These are phyloP conservation scores for Berkeleyomyces basicola DNA, from an alignment of 2,329 filamentous ascomycete genomes.

Conservation along the genomic window DNA sequence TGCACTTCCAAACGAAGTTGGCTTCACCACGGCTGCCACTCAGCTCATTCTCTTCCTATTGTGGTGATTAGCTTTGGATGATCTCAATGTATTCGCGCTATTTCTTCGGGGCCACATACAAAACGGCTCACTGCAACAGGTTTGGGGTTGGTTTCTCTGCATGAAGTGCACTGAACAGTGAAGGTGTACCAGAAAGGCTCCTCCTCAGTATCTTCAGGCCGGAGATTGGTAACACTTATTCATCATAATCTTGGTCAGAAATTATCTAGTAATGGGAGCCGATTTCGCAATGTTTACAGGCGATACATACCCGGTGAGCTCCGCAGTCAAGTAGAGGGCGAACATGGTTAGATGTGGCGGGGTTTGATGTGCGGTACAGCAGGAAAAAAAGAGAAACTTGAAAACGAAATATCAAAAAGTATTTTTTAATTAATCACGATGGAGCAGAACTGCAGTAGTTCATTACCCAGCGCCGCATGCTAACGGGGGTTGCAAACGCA, in stretches of 20 bases:
- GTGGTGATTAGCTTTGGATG: background rate
- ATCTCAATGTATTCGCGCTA: background rate
- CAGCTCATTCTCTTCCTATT: slow-evolving; percentile 73
- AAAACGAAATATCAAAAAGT: background rate
- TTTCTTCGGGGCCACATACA: slow-evolving; percentile 34
- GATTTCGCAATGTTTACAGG: background rate
- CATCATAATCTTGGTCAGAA: slow-evolving; percentile 5
- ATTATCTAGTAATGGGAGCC: background rate
- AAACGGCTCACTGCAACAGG: slow-evolving; percentile 75
- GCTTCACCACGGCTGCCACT: slow-evolving; percentile 88
- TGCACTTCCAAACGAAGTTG: slow-evolving; percentile 99
- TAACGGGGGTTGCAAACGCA: background rate
- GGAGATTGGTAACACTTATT: slow-evolving; percentile 71
- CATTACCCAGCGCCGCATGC: background rate
- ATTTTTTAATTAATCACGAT: background rate
- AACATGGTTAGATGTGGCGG: slow-evolving; percentile 34
- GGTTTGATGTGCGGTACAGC: background rate
- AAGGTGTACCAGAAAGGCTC: slow-evolving; percentile 93
- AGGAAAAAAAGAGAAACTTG: background rate
- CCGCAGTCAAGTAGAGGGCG: slow-evolving; percentile 48
- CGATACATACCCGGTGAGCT: slow-evolving; percentile 46
- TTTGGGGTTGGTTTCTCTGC: slow-evolving; percentile 78
- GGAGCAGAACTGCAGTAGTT: background rate
- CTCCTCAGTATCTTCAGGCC: slow-evolving; percentile 64
- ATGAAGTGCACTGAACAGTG: slow-evolving; percentile 96